These are phyloP conservation scores for Parsonsia alboflavescens DNA, from an alignment of 257 asterid species.

Conservation along the genomic window DNA sequence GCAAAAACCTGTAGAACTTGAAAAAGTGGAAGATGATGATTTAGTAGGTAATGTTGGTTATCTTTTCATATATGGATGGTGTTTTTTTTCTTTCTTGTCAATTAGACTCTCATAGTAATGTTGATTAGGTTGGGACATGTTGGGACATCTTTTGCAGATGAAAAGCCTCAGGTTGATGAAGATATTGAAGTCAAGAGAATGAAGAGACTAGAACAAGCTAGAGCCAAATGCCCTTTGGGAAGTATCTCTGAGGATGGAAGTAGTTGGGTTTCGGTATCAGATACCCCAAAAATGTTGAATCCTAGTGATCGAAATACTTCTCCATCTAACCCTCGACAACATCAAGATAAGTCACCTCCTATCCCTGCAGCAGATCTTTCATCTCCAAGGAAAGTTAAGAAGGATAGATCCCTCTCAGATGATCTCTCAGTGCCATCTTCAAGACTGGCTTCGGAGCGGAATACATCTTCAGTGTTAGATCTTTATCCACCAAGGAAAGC, in stretches of 20 bases:
- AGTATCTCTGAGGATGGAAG: constrained; percentile 89
- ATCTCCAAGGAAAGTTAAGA: constrained; percentile 51
- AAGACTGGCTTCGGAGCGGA: constrained; percentile 12
- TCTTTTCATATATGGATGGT: background rate
- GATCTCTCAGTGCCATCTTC: constrained; percentile 22
- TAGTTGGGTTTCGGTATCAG: constrained; percentile 76
- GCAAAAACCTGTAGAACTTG: constrained; percentile 62
- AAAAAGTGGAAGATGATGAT: constrained; percentile 54
- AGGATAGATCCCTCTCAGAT: constrained; percentile 24
- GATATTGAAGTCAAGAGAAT: constrained; percentile 78
- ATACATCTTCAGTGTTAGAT: constrained; percentile 34
- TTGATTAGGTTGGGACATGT: background rate
- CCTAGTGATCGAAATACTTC: too few relatives aligned
- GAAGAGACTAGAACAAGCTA: constrained; percentile 67
- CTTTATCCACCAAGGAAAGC: constrained; percentile 80
- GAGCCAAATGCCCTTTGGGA: constrained; percentile 55
- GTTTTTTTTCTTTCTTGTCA: constrained; percentile 8
- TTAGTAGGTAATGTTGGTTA: constrained; percentile 41
- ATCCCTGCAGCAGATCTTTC: constrained; percentile 41
- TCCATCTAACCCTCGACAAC: too few relatives aligned
- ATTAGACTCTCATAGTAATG: constrained; percentile 3
- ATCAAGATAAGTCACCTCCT: too few relatives aligned
- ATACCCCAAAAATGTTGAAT: constrained; percentile 14
- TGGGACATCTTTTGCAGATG: constrained; percentile 37
- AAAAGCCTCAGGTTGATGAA: constrained; percentile 75